A percentile compares a stretch with the other conserved stretches of the same genome.
phyloP scores from a whole-genome alignment of 2,329 filamentous ascomycete species.

The Camillea tinctor region DNA sequence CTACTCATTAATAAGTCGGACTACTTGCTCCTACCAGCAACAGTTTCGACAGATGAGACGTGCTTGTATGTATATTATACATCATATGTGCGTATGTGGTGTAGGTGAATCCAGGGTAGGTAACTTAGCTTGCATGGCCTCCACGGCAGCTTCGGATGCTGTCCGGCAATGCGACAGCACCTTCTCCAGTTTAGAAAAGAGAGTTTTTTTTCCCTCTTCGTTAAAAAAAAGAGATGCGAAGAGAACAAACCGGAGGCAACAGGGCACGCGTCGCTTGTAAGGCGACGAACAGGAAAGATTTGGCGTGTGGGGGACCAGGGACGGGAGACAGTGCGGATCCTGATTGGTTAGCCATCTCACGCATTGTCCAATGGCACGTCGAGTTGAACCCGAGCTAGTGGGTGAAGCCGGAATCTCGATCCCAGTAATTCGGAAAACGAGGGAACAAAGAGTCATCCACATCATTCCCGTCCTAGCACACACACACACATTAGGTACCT shows the following conservation, averaged over 20 bases:
- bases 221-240: neutral
- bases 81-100: neutral
- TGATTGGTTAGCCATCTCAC: constrained; percentile 14
- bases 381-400: constrained; percentile 12
- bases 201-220: neutral
- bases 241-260: constrained; percentile 22
- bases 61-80: too few species aligned
- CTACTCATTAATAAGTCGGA: too few species aligned
- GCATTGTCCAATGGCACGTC: constrained; percentile 22
- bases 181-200: neutral
- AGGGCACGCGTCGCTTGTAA: constrained; percentile 13
- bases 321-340: constrained; percentile 2
- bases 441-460: neutral
- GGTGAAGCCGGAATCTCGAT: constrained; percentile 32
- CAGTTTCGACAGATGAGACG: neutral
- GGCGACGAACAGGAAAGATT: constrained; percentile 15
- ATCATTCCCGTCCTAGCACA: neutral
- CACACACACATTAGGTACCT: constrained; percentile 8
- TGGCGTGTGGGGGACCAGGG: constrained; percentile 8
- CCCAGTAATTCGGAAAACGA: constrained; percentile 27
- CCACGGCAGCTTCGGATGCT: constrained; percentile 1
- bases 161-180: neutral
- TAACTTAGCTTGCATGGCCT: neutral
- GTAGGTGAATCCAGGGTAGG: neutral
- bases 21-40: too few species aligned